Evolutionary conservation across 805 yeast genomes (phyloP), one percentile per base, ranked within the genome.

Genomic region (Pichia rugopelliculosa): DNA sequence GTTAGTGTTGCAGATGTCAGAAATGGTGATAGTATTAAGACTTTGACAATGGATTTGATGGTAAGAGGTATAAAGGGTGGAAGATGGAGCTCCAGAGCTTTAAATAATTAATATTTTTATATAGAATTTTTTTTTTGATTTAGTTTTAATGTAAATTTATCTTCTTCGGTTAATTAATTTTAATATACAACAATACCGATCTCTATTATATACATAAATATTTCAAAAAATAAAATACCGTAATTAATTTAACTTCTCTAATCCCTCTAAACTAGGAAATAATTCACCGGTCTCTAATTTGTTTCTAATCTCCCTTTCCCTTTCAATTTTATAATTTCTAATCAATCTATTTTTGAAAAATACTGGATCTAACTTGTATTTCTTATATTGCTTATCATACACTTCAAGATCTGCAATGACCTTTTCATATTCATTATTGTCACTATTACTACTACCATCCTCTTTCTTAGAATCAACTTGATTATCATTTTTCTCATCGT

Each of bases 311-410:
- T 62, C 62, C 38, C 57, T 60, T 45, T 60, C 62, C 41, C 56
- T 56, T 45, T 59, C 56, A 37, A 62, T 67, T 49, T 74, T 73
- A 36, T 60, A 56, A 45, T 63, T 61, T 37, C 59, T 60, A 39
- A 67, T 60, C 23, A 75, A 54, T 48, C 83, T 57, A 33, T 64
- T 59, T 48, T 60, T 67, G 56, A 71, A 76, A 36, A 77, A 68
- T 26, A 64, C 68, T 15, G 59, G 50, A 55, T 73, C 69, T 42
- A 77, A 60, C 34, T 57, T 62, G 55, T 63, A 76, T 34, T 64
- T 59, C 47, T 65, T 70, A 55, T 72, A 71, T 44, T 57, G 53
- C 21, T 55, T 57, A 17, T 59, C 57, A 22, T 72, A 64, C 4
- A 51, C 37, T 11, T 48, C 37, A 8, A 55, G 24, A 38, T 51